Percentiles rank a stretch among this genome's conserved stretches.
Conservation (phyloP, 345 rosid species). For the Turnera subulata region DNA sequence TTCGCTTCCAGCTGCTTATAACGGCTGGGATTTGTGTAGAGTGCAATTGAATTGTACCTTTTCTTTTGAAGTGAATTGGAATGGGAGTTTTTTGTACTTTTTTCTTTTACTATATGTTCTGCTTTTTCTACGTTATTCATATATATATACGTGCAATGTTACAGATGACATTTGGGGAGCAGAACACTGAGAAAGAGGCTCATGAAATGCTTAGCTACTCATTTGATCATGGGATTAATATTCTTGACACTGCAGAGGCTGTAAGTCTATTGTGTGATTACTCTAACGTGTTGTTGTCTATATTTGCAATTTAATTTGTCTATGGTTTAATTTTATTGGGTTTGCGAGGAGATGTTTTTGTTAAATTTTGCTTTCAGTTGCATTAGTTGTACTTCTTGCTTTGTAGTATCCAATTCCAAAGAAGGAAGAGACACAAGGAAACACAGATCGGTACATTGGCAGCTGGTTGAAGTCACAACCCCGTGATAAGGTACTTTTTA, state of each 20-base stretch:
- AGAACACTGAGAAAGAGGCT: slow-evolving; percentile 83
- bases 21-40: not conserved
- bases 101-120: no score
- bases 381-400: not conserved
- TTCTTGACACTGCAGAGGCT: slow-evolving; percentile 74
- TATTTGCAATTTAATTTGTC: not conserved
- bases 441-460: slow-evolving; percentile 72
- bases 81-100: no score
- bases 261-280: slow-evolving; percentile 37
- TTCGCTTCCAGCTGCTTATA: not conserved
- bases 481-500: slow-evolving; percentile 69
- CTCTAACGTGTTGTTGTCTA: not conserved
- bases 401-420: slow-evolving; percentile 74
- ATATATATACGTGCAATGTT: not conserved
- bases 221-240: slow-evolving; percentile 63
- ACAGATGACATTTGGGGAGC: slow-evolving; percentile 92
- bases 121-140: slow-evolving; percentile 10
- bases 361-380: not conserved
- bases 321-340: not conserved
- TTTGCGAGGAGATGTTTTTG: not conserved
- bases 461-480: slow-evolving; percentile 81
- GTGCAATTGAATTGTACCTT: no score
- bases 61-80: no score
- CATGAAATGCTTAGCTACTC: slow-evolving; percentile 77
- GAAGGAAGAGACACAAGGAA: slow-evolving; percentile 85